A percentile compares a stretch with the other conserved stretches of the same genome.
Conservation (phyloP, 768 basidiomycete species). For the Candolleomyces aberdarensis region DNA sequence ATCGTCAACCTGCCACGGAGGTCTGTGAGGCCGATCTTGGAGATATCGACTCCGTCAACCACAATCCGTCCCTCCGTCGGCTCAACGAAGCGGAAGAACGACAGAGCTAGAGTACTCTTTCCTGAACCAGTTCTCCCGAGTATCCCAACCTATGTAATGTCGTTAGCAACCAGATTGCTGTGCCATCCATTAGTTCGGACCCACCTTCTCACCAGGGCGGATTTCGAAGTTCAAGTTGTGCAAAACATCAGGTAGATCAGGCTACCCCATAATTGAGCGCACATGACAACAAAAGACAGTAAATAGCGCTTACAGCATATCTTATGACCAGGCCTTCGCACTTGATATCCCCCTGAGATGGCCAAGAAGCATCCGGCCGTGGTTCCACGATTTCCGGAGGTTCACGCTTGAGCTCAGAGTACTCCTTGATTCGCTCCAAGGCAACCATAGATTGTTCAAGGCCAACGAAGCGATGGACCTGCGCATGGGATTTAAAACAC, state of each 20-base stretch:
- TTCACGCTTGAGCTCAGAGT: slow-evolving; percentile 75
- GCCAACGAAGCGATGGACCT: slow-evolving; percentile 79
- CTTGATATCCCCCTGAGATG: slow-evolving; percentile 61
- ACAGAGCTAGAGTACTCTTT: slow-evolving; percentile 79
- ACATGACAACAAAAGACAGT: neutral
- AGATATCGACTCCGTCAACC: slow-evolving; percentile 78
- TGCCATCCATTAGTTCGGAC: slow-evolving; percentile 4
- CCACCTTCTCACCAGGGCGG: slow-evolving; percentile 71
- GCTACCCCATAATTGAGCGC: slow-evolving; percentile 38
- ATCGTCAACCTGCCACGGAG: slow-evolving; percentile 58
- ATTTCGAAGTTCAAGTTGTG: slow-evolving; percentile 77
- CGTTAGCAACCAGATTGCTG: slow-evolving; percentile 28
- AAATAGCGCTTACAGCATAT: slow-evolving; percentile 64
- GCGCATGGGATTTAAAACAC: slow-evolving; percentile 2
- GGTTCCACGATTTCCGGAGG: slow-evolving; percentile 84
- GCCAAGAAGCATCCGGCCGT: slow-evolving; percentile 80
- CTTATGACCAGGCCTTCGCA: slow-evolving; percentile 75
- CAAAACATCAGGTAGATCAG: slow-evolving; percentile 82
- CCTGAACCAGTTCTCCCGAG: slow-evolving; percentile 72
- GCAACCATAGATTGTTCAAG: slow-evolving; percentile 93
- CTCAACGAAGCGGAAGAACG: slow-evolving; percentile 87
- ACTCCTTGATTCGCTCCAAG: slow-evolving; percentile 89
- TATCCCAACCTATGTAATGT: slow-evolving; percentile 52
- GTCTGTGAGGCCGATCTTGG: slow-evolving; percentile 77
- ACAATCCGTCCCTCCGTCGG: slow-evolving; percentile 71